These are phyloP conservation scores for Populus hybrid DNA, from an alignment of 441 rosid species.

Conservation along the genomic window DNA sequence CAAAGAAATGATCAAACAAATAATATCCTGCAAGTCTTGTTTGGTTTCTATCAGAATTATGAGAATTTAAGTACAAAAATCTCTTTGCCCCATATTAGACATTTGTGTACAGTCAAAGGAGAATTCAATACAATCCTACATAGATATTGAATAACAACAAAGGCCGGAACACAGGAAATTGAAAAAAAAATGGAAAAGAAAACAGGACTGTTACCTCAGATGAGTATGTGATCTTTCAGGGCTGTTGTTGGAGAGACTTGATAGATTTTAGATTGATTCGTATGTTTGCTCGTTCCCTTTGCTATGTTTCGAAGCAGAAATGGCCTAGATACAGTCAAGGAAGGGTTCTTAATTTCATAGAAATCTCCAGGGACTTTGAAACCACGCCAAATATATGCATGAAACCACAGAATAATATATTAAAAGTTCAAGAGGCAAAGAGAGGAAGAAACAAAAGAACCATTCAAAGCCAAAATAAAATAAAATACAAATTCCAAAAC, in stretches of 20 bases:
- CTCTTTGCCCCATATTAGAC: background rate
- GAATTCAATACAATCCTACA: background rate
- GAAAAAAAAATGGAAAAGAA: background rate
- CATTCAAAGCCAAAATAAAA: background rate
- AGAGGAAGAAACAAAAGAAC: background rate
- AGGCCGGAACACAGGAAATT: background rate
- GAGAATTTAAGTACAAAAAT: background rate
- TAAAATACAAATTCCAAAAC: too few relatives aligned
- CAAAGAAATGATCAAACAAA: background rate
- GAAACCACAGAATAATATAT: background rate
- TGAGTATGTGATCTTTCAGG: background rate
- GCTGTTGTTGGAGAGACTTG: background rate
- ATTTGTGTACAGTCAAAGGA: background rate
- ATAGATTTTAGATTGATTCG: background rate
- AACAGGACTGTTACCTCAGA: background rate
- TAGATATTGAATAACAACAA: background rate
- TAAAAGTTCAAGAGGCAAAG: background rate
- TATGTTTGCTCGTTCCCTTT: background rate
- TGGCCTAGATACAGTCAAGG: background rate
- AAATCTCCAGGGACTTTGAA: background rate
- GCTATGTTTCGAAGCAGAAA: background rate
- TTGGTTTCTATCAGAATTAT: background rate
- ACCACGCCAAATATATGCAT: background rate
- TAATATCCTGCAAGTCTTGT: background rate
- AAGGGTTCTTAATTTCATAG: background rate